Evolutionary conservation across 1,284 basidiomycete genomes (phyloP).

Genomic region (Sporisorium iseilematis-ciliati): DNA sequence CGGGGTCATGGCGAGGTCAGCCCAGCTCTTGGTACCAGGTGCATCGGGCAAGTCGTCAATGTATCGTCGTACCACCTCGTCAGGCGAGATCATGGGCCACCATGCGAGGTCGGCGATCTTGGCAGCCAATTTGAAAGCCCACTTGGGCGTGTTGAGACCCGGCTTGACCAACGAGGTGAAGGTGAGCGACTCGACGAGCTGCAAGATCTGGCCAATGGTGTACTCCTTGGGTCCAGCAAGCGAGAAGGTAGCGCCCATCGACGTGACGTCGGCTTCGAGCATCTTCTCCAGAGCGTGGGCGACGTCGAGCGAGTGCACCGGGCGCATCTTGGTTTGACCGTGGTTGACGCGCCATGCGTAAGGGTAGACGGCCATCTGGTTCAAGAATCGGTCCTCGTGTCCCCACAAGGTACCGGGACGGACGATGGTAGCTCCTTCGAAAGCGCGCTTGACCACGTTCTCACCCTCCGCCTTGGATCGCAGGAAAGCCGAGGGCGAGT

Average conservation of each 20-base stretch:
- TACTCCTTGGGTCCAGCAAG: conserved; percentile 91
- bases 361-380: conserved; percentile 93
- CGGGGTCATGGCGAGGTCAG: conserved; percentile 76
- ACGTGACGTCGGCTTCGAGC: conserved; percentile 76
- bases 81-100: conserved; percentile 93
- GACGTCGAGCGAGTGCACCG: conserved; percentile 93
- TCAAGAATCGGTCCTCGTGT: conserved; percentile 92
- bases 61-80: conserved; percentile 89
- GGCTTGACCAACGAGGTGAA: conserved; percentile 75
- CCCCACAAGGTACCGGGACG: conserved; percentile 89
- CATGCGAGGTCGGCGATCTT: conserved; percentile 80
- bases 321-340: conserved; percentile 85
- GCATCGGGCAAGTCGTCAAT: conserved; percentile 77
- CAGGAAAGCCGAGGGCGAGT: conserved; percentile 87
- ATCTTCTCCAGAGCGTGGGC: conserved; percentile 89
- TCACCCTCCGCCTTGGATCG: conserved; percentile 91
- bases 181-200: conserved; percentile 84
- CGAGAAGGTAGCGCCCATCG: conserved; percentile 77
- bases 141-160: conserved; percentile 82
- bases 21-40: conserved; percentile 73
- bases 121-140: conserved; percentile 78
- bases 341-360: conserved; percentile 94
- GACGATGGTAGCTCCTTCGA: conserved; percentile 89
- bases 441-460: conserved; percentile 84
- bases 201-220: conserved; percentile 85